Evolutionary conservation across 768 basidiomycete genomes (phyloP).

Genomic region (Pleurotus ostreatus): DNA sequence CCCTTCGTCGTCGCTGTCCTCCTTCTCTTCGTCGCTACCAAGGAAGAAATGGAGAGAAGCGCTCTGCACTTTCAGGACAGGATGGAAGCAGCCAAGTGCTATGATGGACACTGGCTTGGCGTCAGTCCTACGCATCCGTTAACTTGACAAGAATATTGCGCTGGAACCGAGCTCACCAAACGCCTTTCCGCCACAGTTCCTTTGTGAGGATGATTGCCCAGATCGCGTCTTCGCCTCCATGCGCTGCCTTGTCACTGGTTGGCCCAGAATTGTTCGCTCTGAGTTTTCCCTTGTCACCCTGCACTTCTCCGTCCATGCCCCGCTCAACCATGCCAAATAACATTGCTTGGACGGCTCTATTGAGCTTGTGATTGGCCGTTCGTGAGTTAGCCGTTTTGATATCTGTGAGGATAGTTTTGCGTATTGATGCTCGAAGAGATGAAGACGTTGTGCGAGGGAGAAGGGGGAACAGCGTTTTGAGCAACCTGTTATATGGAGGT

Average conservation of each 20-base stretch:
- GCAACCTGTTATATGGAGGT: slow-evolving; percentile 50
- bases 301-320: slow-evolving; percentile 78
- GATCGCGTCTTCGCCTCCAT: slow-evolving; percentile 83
- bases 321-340: slow-evolving; percentile 94
- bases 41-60: slow-evolving; percentile 96
- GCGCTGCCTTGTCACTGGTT: slow-evolving; percentile 32
- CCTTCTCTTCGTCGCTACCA: slow-evolving; percentile 75
- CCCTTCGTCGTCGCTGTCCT: slow-evolving; percentile 68
- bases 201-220: slow-evolving; percentile 95
- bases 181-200: slow-evolving; percentile 90
- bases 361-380: slow-evolving; percentile 92
- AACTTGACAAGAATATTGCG: background rate
- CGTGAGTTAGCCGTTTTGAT: slow-evolving; percentile 87
- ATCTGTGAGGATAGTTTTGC: slow-evolving; percentile 90
- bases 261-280: slow-evolving; percentile 33
- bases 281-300: slow-evolving; percentile 82
- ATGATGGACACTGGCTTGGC: slow-evolving; percentile 91
- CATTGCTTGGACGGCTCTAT: slow-evolving; percentile 93
- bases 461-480: slow-evolving; percentile 90
- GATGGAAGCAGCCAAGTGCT: slow-evolving; percentile 89
- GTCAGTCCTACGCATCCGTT: slow-evolving; percentile 58
- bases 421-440: slow-evolving; percentile 78
- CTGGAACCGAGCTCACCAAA: slow-evolving; percentile 54
- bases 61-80: slow-evolving; percentile 89
- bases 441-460: slow-evolving; percentile 92